Base-by-base conservation (phyloP, 306 rosid species). In the Ormosia semicastrata region DNA sequence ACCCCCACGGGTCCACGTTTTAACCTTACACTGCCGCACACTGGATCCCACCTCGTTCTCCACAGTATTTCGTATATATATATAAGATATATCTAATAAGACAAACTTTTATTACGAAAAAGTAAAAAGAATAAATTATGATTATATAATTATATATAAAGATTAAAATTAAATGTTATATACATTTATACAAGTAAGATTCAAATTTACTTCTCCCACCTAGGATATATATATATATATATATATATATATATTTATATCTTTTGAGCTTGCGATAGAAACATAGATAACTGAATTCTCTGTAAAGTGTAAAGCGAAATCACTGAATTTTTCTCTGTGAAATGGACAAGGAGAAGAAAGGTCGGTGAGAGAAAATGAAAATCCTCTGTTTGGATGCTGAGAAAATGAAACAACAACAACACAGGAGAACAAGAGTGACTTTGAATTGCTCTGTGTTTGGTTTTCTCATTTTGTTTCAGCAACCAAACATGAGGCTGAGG, bases 291-390 rank as follows among this genome's bases (percentile, higher is more conserved):
- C 41, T 13, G 75, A 47, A 6, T 34, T 33, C 65, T 12, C 33
- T 2, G 18, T 18, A 36, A 58, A 2, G 36, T 24, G 24, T 24
- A 24, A 24, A 24, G 2, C 17, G 39, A 60, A 30, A 60, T 32
- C 66, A 62, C 44, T 3, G 58, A 52, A 29, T 24, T 30, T 30
- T 59, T 2, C 2, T 7, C 13, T 3, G n/a, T 39, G 43, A 54
- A 33, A 83, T 83, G 87, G 78, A 86, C 24, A 49, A 80, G 0
- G 71, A 83, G 11, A 34, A 83, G 11, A 34, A 83, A 83, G 87
- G 54, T 46, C 14, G 0, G 52, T 49, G 0, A 11, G 4, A 12
- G 4, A 13, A 13, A 49, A 49, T 44, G 50, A 4, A 40, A 43
- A 37, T 3, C 4, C n/a, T 54, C 17, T 44, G 56, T 71, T 63